Conservation (phyloP, 352 stramenopile species). For the Hyphochytrium catenoides region DNA sequence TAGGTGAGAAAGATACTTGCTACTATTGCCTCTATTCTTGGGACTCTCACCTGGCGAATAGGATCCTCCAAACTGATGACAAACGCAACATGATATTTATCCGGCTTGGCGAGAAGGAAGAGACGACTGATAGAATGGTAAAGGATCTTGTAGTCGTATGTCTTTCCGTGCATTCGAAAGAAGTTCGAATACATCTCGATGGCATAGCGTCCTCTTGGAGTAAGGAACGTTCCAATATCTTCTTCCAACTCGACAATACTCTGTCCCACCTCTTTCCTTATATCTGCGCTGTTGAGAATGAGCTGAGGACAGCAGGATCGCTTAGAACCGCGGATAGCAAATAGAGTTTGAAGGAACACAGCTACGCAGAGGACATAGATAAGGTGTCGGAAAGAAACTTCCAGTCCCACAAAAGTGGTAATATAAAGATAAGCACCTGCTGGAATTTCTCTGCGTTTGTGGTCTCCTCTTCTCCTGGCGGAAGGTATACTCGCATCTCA, state of each 20-base stretch:
- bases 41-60: conserved; percentile 61
- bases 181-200: conserved; percentile 94
- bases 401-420: too few species aligned
- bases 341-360: conserved; percentile 48
- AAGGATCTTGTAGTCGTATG: conserved; percentile 99
- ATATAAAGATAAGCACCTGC: too few species aligned
- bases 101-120: conserved; percentile 88
- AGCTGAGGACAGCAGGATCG: too few species aligned
- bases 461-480: conserved; percentile 21
- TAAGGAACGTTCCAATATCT: conserved; percentile 91
- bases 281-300: conserved; percentile 50
- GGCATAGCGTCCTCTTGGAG: conserved; percentile 85
- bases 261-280: conserved; percentile 76
- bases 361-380: conserved; percentile 12
- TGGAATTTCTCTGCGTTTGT: conserved; percentile 45
- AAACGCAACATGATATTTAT: conserved; percentile 90
- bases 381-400: too few species aligned
- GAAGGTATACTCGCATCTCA: conserved; percentile 89
- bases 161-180: conserved; percentile 89
- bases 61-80: conserved; percentile 96
- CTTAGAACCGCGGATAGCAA: conserved; percentile 33
- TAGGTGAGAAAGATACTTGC: too few species aligned
- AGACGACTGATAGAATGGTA: conserved; percentile 98
- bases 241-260: conserved; percentile 92
- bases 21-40: too few species aligned